Conservation (phyloP, 2,329 filamentous ascomycete genomes). For the Nakataea oryzae region DNA sequence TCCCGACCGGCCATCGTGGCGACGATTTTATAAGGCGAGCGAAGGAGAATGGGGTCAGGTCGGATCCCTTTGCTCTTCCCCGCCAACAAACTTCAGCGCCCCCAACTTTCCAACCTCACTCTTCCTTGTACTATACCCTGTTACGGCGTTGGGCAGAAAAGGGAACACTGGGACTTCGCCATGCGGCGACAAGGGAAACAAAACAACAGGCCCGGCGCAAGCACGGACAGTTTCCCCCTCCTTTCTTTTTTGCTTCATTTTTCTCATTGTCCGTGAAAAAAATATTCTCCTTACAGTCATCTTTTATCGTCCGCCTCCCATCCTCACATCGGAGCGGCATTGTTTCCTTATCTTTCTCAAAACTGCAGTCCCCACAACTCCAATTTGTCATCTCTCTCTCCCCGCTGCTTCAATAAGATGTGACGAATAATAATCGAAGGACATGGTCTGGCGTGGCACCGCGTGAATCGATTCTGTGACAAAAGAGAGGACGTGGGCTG, state of each 20-base stretch:
- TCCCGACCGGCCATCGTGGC: background rate
- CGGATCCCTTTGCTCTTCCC: background rate
- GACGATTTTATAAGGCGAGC: background rate
- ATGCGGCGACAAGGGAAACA: conserved; percentile 11
- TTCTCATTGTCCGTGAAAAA: background rate
- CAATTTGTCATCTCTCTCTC: background rate
- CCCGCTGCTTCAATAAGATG: background rate
- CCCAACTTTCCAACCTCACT: conserved; percentile 14
- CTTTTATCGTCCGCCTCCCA: background rate
- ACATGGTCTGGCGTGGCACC: background rate
- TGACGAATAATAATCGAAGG: background rate
- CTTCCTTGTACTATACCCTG: conserved; percentile 22
- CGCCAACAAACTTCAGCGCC: conserved; percentile 12
- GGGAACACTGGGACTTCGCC: conserved; percentile 12
- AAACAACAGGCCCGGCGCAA: conserved; percentile 7
- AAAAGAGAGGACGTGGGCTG: background rate
- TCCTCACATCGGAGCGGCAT: background rate
- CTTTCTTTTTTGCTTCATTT: background rate
- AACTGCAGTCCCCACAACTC: background rate
- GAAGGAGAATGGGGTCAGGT: background rate
- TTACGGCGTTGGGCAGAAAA: conserved; percentile 14
- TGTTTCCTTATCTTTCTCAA: background rate
- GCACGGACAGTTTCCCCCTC: background rate
- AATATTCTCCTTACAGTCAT: background rate
- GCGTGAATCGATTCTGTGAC: background rate